phyloP scores from a whole-genome alignment of 2,329 filamentous ascomycete species.

The Pestalotiopsis sp. region DNA sequence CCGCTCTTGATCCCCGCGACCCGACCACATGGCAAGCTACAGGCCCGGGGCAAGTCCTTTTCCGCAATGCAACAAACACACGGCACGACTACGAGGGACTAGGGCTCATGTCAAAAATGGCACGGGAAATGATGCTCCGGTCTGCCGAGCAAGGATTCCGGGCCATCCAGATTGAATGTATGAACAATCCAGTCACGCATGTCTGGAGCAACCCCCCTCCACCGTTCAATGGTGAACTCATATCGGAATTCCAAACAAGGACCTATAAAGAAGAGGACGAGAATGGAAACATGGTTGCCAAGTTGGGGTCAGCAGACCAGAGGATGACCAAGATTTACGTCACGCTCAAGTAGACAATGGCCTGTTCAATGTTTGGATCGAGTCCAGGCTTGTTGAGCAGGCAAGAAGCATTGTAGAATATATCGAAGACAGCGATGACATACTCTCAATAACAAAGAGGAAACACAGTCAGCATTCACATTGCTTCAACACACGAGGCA shows the following conservation, averaged over 20 bases:
- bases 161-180: neutral
- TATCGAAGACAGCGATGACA: too few relatives aligned
- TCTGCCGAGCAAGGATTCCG: neutral
- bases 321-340: neutral
- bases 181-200: neutral
- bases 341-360: constrained; percentile 27
- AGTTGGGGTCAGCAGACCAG: neutral
- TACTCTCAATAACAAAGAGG: too few relatives aligned
- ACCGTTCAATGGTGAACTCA: neutral
- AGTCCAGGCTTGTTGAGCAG: too few relatives aligned
- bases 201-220: neutral
- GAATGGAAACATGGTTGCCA: neutral
- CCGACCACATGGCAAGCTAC: neutral
- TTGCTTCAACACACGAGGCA: neutral
- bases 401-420: too few relatives aligned
- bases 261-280: neutral
- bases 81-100: neutral
- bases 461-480: too few relatives aligned
- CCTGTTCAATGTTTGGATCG: too few relatives aligned
- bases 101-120: neutral
- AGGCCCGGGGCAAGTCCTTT: neutral
- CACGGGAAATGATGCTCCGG: neutral
- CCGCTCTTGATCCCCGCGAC: neutral
- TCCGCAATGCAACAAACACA: neutral
- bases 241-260: neutral